Base-by-base conservation (phyloP, 2,329 filamentous ascomycete genomes). In the Colletotrichum aenigma region DNA sequence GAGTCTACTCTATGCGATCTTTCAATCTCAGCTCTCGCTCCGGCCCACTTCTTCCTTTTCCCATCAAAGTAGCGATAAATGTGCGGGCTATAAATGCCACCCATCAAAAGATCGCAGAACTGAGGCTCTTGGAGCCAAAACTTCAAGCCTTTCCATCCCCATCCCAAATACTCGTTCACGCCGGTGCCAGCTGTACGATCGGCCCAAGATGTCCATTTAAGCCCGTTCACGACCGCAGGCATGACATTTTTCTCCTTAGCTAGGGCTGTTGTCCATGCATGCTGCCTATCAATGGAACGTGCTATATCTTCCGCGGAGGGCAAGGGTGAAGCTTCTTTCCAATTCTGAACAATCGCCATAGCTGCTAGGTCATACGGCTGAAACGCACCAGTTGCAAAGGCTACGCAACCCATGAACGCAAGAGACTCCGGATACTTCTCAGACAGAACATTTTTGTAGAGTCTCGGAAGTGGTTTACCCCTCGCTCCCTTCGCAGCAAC, bases 361-460 rank as follows among this genome's bases (percentile, higher is more conserved):
- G 81, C 79, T 1, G 79, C 78, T 30, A 87, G 79, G 61, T 87
- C 85, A 60, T 79, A 78, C 16, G 83, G 77, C 4, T 81, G 79
- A n/a, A 84, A 82, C 1, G 81, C 78, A 76, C 83, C 78, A 3
- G 78, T 76, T n/a, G 80, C 80, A 43, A 81, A 78, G 24, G 80
- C 81, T 10, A 74, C 56, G 32, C 48, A 38, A 1, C 71, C 71
- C 10, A 84, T 75, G 62, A 86, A 81, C 0, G 82, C 84, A n/a
- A 85, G 77, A 9, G 84, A 86, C 26, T 84, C 79, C 3, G 84
- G 83, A 38, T 85, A 80, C 30, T 80, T 76, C 0, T 84, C 81
- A 1, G 84, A 84, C 73, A 87, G 86, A 12, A 86, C 79, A 73
- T 86, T 86, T 66, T 83, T 83, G 69, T 84, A 87, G 1, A 87